A percentile compares a stretch with the other conserved stretches of the same genome.
These are phyloP conservation scores for Melanopsichium pennsylvanicum DNA, from an alignment of 1,284 basidiomycete species.

Conservation along the genomic window DNA sequence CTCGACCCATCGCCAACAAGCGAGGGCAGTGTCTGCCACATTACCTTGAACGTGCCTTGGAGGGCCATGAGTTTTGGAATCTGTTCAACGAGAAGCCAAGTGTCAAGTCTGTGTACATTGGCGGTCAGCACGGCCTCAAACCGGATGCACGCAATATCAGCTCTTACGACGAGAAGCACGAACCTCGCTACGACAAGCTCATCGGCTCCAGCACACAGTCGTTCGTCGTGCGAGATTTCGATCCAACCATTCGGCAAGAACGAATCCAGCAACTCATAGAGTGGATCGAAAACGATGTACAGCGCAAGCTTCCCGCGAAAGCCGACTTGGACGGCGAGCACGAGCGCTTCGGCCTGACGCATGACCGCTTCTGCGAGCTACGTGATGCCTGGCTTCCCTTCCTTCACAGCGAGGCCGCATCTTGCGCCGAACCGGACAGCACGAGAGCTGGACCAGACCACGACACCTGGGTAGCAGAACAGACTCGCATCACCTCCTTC, in stretches of 20 bases:
- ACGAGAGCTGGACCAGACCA: slow-evolving; percentile 41
- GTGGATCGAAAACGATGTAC: slow-evolving; percentile 17
- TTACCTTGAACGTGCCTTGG: slow-evolving; percentile 43
- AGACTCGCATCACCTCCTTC: slow-evolving; percentile 42
- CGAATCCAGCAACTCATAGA: slow-evolving; percentile 26
- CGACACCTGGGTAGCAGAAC: slow-evolving; percentile 49
- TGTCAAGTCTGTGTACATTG: slow-evolving; percentile 20
- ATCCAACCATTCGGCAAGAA: slow-evolving; percentile 25
- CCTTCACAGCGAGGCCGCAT: slow-evolving; percentile 17
- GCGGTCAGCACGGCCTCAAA: slow-evolving; percentile 21
- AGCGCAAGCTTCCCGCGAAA: slow-evolving; percentile 22
- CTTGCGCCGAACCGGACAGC: slow-evolving; percentile 9
- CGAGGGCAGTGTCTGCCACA: slow-evolving; percentile 23
- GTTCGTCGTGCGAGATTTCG: slow-evolving; percentile 22
- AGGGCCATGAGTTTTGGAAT: slow-evolving; percentile 49
- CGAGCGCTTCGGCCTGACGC: slow-evolving; percentile 42
- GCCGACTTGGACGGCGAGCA: slow-evolving; percentile 39
- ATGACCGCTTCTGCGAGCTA: slow-evolving; percentile 35
- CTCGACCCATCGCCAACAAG: slow-evolving; percentile 37
- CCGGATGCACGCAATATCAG: neutral
- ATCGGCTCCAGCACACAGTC: slow-evolving; percentile 34
- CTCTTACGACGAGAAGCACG: neutral
- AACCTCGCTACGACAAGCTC: slow-evolving; percentile 6
- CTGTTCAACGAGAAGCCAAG: slow-evolving; percentile 25
- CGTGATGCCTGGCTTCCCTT: slow-evolving; percentile 42